Percentiles rank a stretch among this genome's conserved stretches.
phyloP scores from a whole-genome alignment of 352 stramenopile species.

The Aphanomyces stellatus region DNA sequence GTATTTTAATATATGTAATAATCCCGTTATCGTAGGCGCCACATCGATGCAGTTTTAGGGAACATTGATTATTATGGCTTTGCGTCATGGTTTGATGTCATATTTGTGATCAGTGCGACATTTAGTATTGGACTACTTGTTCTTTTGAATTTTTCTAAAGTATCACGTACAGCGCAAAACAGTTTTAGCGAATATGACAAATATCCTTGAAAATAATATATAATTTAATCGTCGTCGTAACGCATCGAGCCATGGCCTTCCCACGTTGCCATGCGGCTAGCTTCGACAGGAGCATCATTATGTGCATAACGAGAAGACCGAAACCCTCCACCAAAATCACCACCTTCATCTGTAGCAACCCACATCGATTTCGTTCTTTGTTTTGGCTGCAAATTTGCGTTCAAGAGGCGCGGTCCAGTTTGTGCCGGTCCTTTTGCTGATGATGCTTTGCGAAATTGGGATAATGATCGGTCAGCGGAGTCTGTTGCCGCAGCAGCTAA shows the following conservation, averaged over 20 bases:
- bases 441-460: not conserved
- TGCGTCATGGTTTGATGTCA: conserved; percentile 77
- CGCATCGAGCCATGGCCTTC: conserved; percentile 8
- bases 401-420: not conserved
- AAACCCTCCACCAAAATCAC: conserved; percentile 6
- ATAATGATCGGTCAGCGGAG: not conserved
- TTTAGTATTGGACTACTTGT: conserved; percentile 49
- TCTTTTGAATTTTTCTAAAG: conserved; percentile 71
- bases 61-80: conserved; percentile 81
- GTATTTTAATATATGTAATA: not conserved
- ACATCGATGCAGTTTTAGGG: conserved; percentile 74
- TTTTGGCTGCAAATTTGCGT: conserved; percentile 4
- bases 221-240: conserved; percentile 17
- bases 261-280: not conserved
- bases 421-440: not conserved
- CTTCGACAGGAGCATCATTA: not conserved
- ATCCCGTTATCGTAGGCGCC: conserved; percentile 29
- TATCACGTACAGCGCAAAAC: conserved; percentile 62
- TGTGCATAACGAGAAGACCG: not conserved
- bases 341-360: not conserved
- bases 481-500: no score
- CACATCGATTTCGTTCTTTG: not conserved
- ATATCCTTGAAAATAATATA: conserved; percentile 38
- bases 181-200: conserved; percentile 62
- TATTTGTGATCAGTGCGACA: conserved; percentile 69